These are phyloP conservation scores for Raphanus sativus DNA, from an alignment of 345 rosid genomes.

Conservation along the genomic window DNA sequence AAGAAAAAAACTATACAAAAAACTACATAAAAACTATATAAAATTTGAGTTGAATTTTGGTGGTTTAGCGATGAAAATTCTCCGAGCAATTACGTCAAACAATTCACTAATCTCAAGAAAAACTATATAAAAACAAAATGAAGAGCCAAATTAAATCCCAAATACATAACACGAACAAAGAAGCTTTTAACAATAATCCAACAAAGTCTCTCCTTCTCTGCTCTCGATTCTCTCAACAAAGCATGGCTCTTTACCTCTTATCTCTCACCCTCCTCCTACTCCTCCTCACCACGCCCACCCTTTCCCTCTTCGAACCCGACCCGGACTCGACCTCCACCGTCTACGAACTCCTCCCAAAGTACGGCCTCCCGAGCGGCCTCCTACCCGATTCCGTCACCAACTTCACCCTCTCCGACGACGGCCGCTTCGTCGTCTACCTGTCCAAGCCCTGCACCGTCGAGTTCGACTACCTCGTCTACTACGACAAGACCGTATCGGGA, in stretches of 20 bases:
- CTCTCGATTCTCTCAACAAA: conserved; percentile 8
- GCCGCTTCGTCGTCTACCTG: conserved; percentile 56
- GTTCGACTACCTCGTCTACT: conserved; percentile 84
- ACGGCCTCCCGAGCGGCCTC: conserved; percentile 86
- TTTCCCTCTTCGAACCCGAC: conserved; percentile 35
- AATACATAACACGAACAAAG: neutral
- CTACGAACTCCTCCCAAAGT: conserved; percentile 79
- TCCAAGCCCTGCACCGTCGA: conserved; percentile 57
- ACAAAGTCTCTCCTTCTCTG: neutral
- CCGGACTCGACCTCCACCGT: conserved; percentile 45
- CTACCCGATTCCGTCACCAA: conserved; percentile 59
- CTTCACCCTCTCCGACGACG: conserved; percentile 67
- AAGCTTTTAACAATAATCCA: neutral
- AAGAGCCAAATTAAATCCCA: conserved; percentile 2
- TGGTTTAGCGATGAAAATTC: neutral
- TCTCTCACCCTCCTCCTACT: neutral
- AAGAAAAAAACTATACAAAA: too few relatives aligned
- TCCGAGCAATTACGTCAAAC: neutral
- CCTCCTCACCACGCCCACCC: conserved; percentile 15
- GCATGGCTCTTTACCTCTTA: conserved; percentile 31
- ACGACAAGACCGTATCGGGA: conserved; percentile 67
- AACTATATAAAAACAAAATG: neutral
- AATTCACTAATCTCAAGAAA: neutral
- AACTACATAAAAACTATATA: too few relatives aligned
- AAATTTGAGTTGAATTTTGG: neutral